A percentile compares a stretch with the other conserved stretches of the same genome.
phyloP scores from a whole-genome alignment of 495 filamentous ascomycete genomes.

The Parathielavia hyrcaniae region DNA sequence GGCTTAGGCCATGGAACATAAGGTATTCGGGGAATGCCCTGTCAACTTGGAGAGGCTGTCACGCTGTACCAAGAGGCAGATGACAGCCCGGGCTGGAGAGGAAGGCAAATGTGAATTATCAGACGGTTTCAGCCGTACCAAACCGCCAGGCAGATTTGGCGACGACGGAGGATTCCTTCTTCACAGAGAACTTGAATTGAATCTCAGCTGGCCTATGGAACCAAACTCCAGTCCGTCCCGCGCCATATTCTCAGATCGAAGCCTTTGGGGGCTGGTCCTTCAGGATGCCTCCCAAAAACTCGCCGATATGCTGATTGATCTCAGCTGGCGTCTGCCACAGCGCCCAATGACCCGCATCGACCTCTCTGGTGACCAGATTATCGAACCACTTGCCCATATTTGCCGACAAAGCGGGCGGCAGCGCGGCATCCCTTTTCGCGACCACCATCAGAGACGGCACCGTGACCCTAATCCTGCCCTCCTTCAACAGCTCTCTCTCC shows the following conservation, averaged over 20 bases:
- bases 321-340: conserved; percentile 58
- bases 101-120: background rate
- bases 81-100: too few relatives aligned
- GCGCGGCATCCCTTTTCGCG: conserved; percentile 59
- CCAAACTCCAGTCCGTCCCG: background rate
- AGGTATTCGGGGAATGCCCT: too few relatives aligned
- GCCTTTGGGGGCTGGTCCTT: conserved; percentile 20
- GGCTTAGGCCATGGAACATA: background rate
- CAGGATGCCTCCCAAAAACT: conserved; percentile 33
- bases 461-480: conserved; percentile 41
- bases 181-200: too few relatives aligned
- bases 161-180: too few relatives aligned
- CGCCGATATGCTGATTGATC: conserved; percentile 36
- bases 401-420: conserved; percentile 59
- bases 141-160: too few relatives aligned
- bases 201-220: too few relatives aligned
- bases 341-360: conserved; percentile 65
- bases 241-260: conserved; percentile 18
- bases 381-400: conserved; percentile 62
- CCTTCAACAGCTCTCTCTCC: conserved; percentile 48
- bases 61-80: too few relatives aligned
- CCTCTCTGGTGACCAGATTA: conserved; percentile 51
- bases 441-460: conserved; percentile 69
- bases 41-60: too few relatives aligned
- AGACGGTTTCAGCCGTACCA: background rate